Evolutionary conservation across 2,329 filamentous ascomycete species (phyloP).

Genomic region (Verticillium zaregamsianum): DNA sequence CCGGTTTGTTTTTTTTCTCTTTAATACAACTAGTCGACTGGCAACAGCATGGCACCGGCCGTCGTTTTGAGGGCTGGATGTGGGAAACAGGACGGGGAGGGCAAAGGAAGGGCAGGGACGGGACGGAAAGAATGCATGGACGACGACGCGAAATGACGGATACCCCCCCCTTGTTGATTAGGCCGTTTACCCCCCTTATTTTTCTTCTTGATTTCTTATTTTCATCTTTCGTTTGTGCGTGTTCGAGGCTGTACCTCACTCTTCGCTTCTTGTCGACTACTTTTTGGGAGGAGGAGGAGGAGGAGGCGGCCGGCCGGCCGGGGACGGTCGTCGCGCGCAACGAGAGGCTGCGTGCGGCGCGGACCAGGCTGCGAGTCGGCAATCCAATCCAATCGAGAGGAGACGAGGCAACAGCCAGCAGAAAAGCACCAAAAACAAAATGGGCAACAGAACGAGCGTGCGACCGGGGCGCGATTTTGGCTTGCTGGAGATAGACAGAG

Average conservation of each 20-base stretch:
- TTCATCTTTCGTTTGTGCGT: conserved; percentile 1
- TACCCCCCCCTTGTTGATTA: conserved; percentile 28
- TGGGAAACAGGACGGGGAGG: conserved; percentile 6
- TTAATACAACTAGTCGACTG: conserved; percentile 32
- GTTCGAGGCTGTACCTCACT: neutral
- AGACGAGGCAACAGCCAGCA: conserved; percentile 12
- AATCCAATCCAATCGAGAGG: neutral
- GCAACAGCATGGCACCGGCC: conserved; percentile 29
- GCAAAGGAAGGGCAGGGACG: neutral
- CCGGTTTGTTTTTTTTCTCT: conserved; percentile 15
- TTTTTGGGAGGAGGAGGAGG: neutral
- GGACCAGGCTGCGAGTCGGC: no score
- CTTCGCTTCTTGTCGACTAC: conserved; percentile 10
- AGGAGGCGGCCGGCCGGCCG: conserved; percentile 9
- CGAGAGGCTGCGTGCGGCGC: no score
- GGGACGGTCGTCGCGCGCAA: neutral
- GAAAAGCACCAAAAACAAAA: conserved; percentile 14
- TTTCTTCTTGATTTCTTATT: conserved; percentile 11
- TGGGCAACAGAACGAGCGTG: neutral
- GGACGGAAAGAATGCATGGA: conserved; percentile 39
- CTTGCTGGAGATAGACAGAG: conserved; percentile 33
- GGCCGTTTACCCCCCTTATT: conserved; percentile 14
- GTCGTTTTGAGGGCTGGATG: conserved; percentile 21
- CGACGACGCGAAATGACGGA: conserved; percentile 40
- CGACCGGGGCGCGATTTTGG: conserved; percentile 11